These are phyloP conservation scores for Pulicaria dysenterica DNA, from an alignment of 129 eudicot genomes.

Conservation along the genomic window DNA sequence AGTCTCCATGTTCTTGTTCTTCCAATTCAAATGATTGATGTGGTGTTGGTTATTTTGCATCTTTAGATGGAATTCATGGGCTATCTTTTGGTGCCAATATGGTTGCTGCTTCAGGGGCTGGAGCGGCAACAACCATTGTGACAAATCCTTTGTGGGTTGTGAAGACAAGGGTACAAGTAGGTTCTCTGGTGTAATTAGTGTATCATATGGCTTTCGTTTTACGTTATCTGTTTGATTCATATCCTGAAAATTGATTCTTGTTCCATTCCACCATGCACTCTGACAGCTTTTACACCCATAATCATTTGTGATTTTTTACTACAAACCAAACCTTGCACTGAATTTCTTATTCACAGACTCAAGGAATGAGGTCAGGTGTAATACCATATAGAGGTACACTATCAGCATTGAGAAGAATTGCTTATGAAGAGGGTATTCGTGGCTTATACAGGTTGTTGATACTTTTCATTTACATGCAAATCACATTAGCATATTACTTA, in stretches of 20 bases:
- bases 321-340: conserved; percentile 7
- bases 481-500: background rate
- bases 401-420: conserved; percentile 87
- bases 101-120: conserved; percentile 98
- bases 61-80: conserved; percentile 74
- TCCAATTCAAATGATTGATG: conserved; percentile 10
- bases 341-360: conserved; percentile 59
- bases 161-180: conserved; percentile 89
- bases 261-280: background rate
- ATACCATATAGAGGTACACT: conserved; percentile 77
- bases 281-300: background rate
- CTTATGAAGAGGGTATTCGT: conserved; percentile 87
- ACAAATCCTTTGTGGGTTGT: conserved; percentile 99
- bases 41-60: conserved; percentile 22
- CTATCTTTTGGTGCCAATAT: conserved; percentile 90
- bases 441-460: conserved; percentile 83
- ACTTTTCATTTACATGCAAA: conserved; percentile 5
- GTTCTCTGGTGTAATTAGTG: conserved; percentile 12
- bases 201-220: background rate
- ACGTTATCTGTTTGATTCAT: background rate
- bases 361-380: conserved; percentile 73
- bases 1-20: background rate
- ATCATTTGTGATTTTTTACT: background rate
- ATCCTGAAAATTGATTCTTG: background rate
- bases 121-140: conserved; percentile 80